Evolutionary conservation across 495 filamentous ascomycete genomes (phyloP).

Genomic region (Annulohypoxylon nitens): DNA sequence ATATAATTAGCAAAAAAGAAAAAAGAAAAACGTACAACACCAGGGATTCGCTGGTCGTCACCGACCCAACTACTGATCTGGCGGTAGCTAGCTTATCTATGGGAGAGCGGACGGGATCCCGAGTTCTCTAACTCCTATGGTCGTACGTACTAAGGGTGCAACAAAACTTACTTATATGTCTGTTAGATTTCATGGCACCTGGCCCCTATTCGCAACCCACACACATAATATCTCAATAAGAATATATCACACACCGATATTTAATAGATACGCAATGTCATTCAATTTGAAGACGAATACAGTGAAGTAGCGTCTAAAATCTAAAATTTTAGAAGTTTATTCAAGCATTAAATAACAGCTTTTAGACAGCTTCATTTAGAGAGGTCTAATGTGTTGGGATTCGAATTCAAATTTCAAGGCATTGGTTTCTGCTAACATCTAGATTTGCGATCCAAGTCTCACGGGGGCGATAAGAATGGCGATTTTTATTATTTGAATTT

Average conservation of each 20-base stretch:
- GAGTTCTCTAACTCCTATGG: conserved; percentile 61
- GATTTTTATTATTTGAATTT: not conserved
- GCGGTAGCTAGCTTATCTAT: conserved; percentile 57
- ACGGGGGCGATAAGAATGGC: not conserved
- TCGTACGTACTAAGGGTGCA: conserved; percentile 50
- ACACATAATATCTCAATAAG: too few relatives aligned
- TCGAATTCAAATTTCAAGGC: not conserved
- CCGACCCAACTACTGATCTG: conserved; percentile 64
- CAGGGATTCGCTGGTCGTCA: conserved; percentile 63
- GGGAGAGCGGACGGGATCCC: conserved; percentile 66
- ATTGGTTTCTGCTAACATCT: not conserved
- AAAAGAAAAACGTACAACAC: conserved; percentile 58
- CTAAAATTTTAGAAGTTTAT: too few relatives aligned
- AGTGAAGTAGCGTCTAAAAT: too few relatives aligned
- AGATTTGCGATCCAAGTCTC: not conserved
- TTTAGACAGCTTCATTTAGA: too few relatives aligned
- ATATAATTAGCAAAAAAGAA: not conserved
- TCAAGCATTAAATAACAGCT: too few relatives aligned
- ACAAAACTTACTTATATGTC: not conserved
- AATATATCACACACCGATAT: too few relatives aligned
- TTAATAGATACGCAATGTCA: too few relatives aligned
- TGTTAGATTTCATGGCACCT: not conserved
- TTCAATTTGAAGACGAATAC: too few relatives aligned
- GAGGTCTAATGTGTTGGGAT: too few relatives aligned
- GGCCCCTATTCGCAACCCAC: not conserved